A percentile compares a stretch with the other conserved stretches of the same genome.
These are phyloP conservation scores for Rutstroemia sydowiana DNA, from an alignment of 2,329 filamentous ascomycete genomes.

Conservation along the genomic window DNA sequence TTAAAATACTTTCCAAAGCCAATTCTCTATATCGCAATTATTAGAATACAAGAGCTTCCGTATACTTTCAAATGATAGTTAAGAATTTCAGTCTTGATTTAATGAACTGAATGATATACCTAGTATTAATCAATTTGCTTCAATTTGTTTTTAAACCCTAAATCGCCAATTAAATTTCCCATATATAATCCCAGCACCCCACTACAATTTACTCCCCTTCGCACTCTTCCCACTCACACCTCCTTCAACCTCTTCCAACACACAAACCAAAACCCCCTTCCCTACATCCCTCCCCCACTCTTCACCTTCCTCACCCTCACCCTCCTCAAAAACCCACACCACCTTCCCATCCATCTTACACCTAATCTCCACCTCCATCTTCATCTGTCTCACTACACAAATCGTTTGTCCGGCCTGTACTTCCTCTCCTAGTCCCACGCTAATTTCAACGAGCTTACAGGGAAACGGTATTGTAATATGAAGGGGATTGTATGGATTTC, in stretches of 20 bases:
- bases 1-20: no score
- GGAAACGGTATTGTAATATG: not conserved
- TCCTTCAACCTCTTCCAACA: not conserved
- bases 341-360: not conserved
- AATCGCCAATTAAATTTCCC: no score
- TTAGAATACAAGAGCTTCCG: no score
- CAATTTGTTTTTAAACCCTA: no score
- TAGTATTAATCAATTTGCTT: no score
- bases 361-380: not conserved
- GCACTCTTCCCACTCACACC: no score
- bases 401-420: not conserved
- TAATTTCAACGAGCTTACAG: not conserved
- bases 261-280: not conserved
- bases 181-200: no score
- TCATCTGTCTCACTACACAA: not conserved
- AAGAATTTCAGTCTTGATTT: no score
- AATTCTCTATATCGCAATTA: no score
- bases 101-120: no score
- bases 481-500: not conserved
- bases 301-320: not conserved
- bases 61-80: no score
- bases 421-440: not conserved
- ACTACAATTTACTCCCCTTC: no score
- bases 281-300: not conserved
- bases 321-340: not conserved